A percentile compares a stretch with the other conserved stretches of the same genome.
These are phyloP conservation scores for Trypanosoma scelopori DNA, from an alignment of 208 protist genomes.

Conservation along the genomic window DNA sequence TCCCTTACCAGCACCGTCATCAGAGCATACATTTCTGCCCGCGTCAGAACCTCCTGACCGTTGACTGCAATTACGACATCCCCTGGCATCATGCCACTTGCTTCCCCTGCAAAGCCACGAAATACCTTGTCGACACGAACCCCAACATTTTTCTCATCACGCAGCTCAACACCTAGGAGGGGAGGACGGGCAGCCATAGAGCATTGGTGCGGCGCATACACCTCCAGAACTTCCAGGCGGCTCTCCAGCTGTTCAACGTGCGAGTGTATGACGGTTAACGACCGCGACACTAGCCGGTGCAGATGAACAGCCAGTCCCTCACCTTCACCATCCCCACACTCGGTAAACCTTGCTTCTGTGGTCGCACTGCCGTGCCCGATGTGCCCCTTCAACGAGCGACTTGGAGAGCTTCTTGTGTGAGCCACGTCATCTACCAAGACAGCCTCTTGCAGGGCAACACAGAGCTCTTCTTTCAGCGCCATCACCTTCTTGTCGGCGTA, in stretches of 20 bases:
- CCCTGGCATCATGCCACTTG: conserved; percentile 42
- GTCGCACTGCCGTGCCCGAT: not conserved
- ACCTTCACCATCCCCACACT: not conserved
- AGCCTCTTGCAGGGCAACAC: conserved; percentile 5
- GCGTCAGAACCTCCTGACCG: conserved; percentile 32
- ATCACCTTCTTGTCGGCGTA: conserved; percentile 22
- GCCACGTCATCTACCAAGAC: not conserved
- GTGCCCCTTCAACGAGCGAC: not conserved
- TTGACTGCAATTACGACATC: conserved; percentile 60
- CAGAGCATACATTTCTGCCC: conserved; percentile 57
- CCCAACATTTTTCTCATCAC: conserved; percentile 36
- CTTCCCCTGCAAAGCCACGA: conserved; percentile 40
- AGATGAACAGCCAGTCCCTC: not conserved
- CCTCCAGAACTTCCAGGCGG: conserved; percentile 58
- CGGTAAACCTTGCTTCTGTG: not conserved
- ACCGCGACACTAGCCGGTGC: not conserved
- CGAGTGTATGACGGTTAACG: not conserved
- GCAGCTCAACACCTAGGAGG: conserved; percentile 57
- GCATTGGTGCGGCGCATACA: conserved; percentile 62
- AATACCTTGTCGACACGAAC: conserved; percentile 56
- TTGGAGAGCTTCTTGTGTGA: not conserved
- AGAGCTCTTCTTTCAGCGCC: conserved; percentile 13
- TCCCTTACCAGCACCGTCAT: conserved; percentile 43
- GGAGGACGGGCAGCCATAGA: conserved; percentile 49
- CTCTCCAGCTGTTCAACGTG: conserved; percentile 26